Evolutionary conservation across 2,329 filamentous ascomycete species (phyloP), one percentile per base, ranked within the genome.

Genomic region (Aspergillus unguis): DNA sequence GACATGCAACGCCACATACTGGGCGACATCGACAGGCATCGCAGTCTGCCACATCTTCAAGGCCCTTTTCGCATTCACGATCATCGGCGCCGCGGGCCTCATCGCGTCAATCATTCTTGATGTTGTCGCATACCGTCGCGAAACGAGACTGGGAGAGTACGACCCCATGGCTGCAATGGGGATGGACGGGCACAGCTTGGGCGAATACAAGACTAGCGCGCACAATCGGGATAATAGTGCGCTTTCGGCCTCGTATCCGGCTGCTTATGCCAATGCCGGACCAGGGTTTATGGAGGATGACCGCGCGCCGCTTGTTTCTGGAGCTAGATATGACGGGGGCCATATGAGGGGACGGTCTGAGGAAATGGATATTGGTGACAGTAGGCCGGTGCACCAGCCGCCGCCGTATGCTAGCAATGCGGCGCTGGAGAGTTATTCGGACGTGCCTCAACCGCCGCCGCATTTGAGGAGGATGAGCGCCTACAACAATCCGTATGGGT

Each of bases 11-110:
- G 60, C 67, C 3, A 62, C 67, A 23, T 75, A 76, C 63, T 85
- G 82, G 82, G 74, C 75, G n/a, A 77, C 76, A 32, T 72, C 76
- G 1, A 73, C 75, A 2, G 82, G 81, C 3, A 75, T 84, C 50
- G 75, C 76, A 65, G 74, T 85, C 43, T 85, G 82, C 62, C 68
- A 78, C 48, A 70, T 76, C 52, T 85, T 84, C 74, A 85, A 85
- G 66, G 76, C 79, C 8, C 68, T 84, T n/a, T 84, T 82, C 66
- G 70, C 76, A 31, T 85, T 85, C 63, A 73, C 75, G 4, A 60
- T 81, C 28, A 56, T 79, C 29, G 80, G 78, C 5, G 53, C 61
- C n/a, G 60, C 77, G 2, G 71, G 76, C 2, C 77, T 79, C 32
- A 63, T 80, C 49, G 66, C 74, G 8, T 73, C 77, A 6, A 62